These are phyloP conservation scores for Lizanozyma gosingica DNA, from an alignment of 1,139 yeast genomes.

Conservation along the genomic window DNA sequence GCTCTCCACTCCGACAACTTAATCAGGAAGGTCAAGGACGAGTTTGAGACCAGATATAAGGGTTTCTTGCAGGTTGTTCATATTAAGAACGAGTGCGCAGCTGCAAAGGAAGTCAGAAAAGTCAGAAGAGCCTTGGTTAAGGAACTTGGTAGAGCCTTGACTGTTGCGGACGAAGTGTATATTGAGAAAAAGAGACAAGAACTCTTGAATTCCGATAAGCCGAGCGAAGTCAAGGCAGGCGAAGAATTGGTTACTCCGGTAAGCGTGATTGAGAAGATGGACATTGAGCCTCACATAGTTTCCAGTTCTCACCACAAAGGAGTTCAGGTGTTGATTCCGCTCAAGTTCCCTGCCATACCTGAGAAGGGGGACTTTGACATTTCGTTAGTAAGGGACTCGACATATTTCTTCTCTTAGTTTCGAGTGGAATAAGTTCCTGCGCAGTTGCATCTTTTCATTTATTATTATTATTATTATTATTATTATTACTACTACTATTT, in stretches of 20 bases:
- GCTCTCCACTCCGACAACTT: conserved; percentile 66
- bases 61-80: conserved; percentile 56
- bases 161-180: conserved; percentile 64
- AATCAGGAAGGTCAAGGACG: conserved; percentile 61
- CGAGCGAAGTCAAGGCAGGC: conserved; percentile 43
- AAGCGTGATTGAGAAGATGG: conserved; percentile 43
- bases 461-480: no score
- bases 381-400: conserved; percentile 56
- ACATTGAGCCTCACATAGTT: conserved; percentile 6
- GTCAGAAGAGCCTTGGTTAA: conserved; percentile 43
- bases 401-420: conserved; percentile 61
- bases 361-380: conserved; percentile 82
- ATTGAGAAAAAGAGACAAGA: conserved; percentile 59
- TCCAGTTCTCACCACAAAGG: neutral
- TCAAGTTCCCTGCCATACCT: conserved; percentile 69
- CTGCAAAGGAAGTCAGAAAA: conserved; percentile 42
- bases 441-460: no score
- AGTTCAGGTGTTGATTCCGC: conserved; percentile 43
- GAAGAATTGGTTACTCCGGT: conserved; percentile 61
- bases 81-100: conserved; percentile 43
- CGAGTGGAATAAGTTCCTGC: no score
- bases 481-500: no score
- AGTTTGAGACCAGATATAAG: conserved; percentile 72
- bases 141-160: conserved; percentile 48
- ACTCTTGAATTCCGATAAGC: conserved; percentile 45